Evolutionary conservation across 2,329 filamentous ascomycete genomes (phyloP), one percentile per base, ranked within the genome.

Genomic region (Aspergillus clavatus): DNA sequence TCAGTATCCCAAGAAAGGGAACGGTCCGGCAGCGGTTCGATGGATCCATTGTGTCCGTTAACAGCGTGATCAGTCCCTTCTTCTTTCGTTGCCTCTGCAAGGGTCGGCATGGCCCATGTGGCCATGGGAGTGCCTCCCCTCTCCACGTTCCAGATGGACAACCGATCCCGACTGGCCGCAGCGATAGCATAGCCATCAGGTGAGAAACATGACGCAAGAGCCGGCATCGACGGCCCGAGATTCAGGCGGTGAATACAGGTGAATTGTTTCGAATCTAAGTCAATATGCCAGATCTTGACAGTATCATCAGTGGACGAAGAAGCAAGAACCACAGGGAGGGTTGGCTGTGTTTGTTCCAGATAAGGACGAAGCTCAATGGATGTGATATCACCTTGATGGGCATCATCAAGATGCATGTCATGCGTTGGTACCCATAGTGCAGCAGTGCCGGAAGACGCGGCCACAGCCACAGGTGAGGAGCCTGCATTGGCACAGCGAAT

Each of bases 1-100:
- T 78, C 72, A 10, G 66, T 66, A 57, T 77, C 76, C 77, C 77
- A 80, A 23, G 68, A 69, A 41, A 80, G 60, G 22, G 67, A 65
- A 38, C 72, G 64, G 49, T 71, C 65, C 7, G 60, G 59, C 14
- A 59, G 47, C 7, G 55, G 43, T 11, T 56, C 54, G 10, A 46
- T 23, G 38, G 46, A 53, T 19, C 58, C 67, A 48, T 71, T 68
- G 14, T 69, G 54, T 31, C 68, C 69, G 44, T 68, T 67, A 7
- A 55, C 54, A 12, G 59, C 43, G 19, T 58, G 62, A 26, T 60
- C 55, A 14, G 57, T 47, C 21, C 55, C 56, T 40, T 63, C 58
- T 28, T 68, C 66, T 39, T 62, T 62, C 35, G 67, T 63, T 7
- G 59, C 56, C 26, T 65, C 52, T 12, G 64, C 54, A 3, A 55